Base-by-base conservation (phyloP, 345 rosid genomes). In the Iberis pinnata region DNA sequence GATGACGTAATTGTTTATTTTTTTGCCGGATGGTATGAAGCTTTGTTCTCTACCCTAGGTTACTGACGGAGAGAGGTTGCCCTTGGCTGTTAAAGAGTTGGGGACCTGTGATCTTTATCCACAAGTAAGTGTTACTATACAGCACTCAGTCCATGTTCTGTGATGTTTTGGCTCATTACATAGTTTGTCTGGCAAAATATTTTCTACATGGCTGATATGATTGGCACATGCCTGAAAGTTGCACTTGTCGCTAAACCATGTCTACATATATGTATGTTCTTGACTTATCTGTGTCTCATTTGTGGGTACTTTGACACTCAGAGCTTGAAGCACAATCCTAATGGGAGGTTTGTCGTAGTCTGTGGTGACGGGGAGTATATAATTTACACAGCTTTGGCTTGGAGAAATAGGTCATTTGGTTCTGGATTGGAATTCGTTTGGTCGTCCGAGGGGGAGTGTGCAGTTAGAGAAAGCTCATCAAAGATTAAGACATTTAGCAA, bases 21-120 rank as follows among this genome's bases (percentile, higher is more conserved):
- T 12, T 55, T 63, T 56, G 29, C 36, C 50, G 33, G 49, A 53
- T 65, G 58, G 20, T 67, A 44, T 6, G 11, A 49, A 47, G 46
- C 22, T 49, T 45, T 68, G 22, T 66, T 57, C 43, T 53, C 18
- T 61, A 56, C 45, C 53, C 47, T 81, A 93, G 99, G 88, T 70
- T 42, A 86, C 95, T 12, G 97, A 93, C 71, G 99, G 97, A 69
- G 99, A 93, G 76, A 81, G 99, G 69, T 75, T 93, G 79, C 99
- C 99, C 18, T 61, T 88, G 80, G 88, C 92, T 69, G 95, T 93
- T 41, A 93, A 93, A 78, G 99, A 93, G 76, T 57, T 93, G 81
- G 99, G 99, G 61, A 93, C 90, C 42, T 93, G 99, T 59, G 99
- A 93, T 76, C 99, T 93, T 60, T 93, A 93, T 70, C 99, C 99